A percentile compares a stretch with the other conserved stretches of the same genome.
phyloP scores from a whole-genome alignment of 2,329 filamentous ascomycete genomes.

The Diaporthe citri region DNA sequence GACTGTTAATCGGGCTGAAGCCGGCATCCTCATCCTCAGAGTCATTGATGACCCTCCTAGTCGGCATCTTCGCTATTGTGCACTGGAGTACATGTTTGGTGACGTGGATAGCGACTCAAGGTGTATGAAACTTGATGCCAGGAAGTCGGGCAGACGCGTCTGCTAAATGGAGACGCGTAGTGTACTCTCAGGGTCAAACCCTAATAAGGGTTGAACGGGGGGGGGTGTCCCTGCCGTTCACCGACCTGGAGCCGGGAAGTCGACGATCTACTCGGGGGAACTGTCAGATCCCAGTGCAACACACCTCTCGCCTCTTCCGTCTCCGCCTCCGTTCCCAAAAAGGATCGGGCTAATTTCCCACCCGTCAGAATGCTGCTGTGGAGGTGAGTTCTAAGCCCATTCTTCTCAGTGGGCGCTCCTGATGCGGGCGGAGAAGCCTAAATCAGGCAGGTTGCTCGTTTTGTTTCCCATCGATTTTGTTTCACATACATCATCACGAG shows the following conservation, averaged over 20 bases:
- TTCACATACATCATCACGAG: constrained; percentile 23
- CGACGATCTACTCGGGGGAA: background rate
- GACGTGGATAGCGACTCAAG: background rate
- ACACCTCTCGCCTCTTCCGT: constrained; percentile 9
- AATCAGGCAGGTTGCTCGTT: constrained; percentile 22
- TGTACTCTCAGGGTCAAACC: background rate
- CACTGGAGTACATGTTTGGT: constrained; percentile 1
- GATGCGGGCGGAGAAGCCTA: constrained; percentile 3
- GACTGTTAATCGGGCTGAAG: constrained; percentile 44
- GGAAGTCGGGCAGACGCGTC: constrained; percentile 21
- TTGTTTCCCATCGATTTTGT: constrained; percentile 20
- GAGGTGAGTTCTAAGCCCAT: constrained; percentile 7
- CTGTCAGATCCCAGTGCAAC: background rate
- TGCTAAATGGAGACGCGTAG: constrained; percentile 22
- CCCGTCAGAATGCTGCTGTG: constrained; percentile 13
- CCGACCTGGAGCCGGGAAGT: background rate
- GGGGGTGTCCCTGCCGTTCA: background rate
- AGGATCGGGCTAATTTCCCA: constrained; percentile 25
- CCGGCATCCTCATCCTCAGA: constrained; percentile 50
- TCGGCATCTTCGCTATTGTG: constrained; percentile 42
- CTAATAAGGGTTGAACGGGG: background rate
- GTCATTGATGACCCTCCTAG: constrained; percentile 47
- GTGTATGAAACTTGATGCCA: background rate
- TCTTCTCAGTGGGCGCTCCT: constrained; percentile 7
- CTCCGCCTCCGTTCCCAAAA: constrained; percentile 11